These are phyloP conservation scores for Protomyces inundatus DNA, from an alignment of 1,139 yeast genomes.

Conservation along the genomic window DNA sequence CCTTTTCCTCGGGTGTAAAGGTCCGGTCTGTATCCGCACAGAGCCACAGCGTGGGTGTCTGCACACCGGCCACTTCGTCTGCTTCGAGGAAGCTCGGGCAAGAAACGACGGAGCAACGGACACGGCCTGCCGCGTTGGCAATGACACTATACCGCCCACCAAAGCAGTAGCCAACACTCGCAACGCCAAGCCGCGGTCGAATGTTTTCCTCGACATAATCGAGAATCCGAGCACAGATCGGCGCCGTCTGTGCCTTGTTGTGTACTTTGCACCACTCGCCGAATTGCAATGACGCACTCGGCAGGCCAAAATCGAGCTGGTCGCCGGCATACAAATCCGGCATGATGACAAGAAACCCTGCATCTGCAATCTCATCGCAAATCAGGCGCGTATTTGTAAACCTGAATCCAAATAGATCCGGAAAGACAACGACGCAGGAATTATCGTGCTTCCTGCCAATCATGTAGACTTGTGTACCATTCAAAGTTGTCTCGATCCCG, in stretches of 20 bases:
- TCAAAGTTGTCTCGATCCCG: constrained; percentile 26
- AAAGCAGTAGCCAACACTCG: constrained; percentile 32
- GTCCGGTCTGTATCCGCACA: constrained; percentile 24
- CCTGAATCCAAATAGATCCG: constrained; percentile 31
- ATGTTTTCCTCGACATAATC: constrained; percentile 29
- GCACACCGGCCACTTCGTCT: constrained; percentile 17
- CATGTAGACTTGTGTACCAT: constrained; percentile 26
- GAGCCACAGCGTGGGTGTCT: constrained; percentile 23
- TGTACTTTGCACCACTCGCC: constrained; percentile 29
- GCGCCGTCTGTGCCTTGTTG: constrained; percentile 30
- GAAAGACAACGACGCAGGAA: constrained; percentile 25
- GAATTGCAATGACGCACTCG: constrained; percentile 12
- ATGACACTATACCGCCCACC: constrained; percentile 33
- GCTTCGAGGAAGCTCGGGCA: constrained; percentile 21
- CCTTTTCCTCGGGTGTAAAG: constrained; percentile 17
- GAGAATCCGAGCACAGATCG: constrained; percentile 28
- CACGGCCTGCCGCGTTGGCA: constrained; percentile 24
- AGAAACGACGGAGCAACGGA: constrained; percentile 24
- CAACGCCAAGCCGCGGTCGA: constrained; percentile 29
- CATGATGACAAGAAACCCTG: constrained; percentile 26
- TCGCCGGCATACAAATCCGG: constrained; percentile 30
- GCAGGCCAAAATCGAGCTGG: constrained; percentile 17
- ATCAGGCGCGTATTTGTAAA: constrained; percentile 29
- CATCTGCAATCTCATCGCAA: constrained; percentile 30
- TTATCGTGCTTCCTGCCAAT: constrained; percentile 25